Percentiles rank a stretch among this genome's conserved stretches.
These are phyloP conservation scores for Suillus cothurnatus DNA, from an alignment of 768 basidiomycete genomes.

Conservation along the genomic window DNA sequence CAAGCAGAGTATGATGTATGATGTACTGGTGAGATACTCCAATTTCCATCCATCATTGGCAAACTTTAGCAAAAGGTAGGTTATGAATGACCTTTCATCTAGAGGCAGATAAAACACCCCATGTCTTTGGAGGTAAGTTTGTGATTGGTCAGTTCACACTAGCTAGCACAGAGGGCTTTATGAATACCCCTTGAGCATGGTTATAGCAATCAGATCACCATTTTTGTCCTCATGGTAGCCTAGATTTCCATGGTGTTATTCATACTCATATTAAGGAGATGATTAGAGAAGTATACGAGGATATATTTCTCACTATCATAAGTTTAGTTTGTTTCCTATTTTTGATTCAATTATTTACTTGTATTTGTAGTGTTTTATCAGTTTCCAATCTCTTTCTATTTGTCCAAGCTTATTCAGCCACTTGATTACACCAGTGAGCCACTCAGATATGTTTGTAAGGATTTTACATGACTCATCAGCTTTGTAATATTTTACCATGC, in stretches of 20 bases:
- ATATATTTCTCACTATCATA: no score
- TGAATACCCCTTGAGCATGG: not conserved
- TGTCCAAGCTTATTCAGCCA: no score
- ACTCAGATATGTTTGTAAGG: no score
- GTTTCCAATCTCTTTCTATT: no score
- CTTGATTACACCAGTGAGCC: no score
- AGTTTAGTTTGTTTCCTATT: no score
- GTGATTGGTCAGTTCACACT: not conserved
- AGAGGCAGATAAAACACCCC: not conserved
- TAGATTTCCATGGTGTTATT: constrained; percentile 1
- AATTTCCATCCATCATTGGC: constrained; percentile 2
- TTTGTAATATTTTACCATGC: no score
- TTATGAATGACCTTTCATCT: not conserved
- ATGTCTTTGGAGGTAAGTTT: not conserved
- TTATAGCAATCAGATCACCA: not conserved
- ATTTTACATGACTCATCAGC: no score
- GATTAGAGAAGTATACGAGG: no score
- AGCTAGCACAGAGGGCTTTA: not conserved
- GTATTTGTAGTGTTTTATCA: no score
- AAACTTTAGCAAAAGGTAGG: not conserved
- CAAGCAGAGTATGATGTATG: not conserved
- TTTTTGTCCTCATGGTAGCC: constrained; percentile 6
- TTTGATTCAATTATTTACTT: no score
- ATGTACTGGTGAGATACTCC: not conserved
- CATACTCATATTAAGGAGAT: no score